Evolutionary conservation across 2,329 filamentous ascomycete species (phyloP), one percentile per base, ranked within the genome.

Genomic region (Exophiala mesophila): DNA sequence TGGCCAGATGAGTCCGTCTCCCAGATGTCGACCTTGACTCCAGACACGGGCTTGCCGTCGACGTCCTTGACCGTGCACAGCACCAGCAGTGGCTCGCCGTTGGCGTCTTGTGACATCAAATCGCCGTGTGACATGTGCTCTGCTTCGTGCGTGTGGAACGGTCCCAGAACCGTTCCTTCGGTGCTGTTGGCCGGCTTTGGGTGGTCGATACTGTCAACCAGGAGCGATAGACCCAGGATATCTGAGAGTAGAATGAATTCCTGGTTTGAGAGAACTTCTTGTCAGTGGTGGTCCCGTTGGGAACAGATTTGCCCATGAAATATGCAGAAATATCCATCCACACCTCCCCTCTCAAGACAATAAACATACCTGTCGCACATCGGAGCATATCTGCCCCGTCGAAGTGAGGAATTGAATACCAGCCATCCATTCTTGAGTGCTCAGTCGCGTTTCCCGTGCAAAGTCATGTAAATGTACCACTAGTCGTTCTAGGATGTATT

Each of bases 171-270:
- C 1, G 84, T 87, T 44, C 85, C 85, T 63, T 90, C 85, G 18
- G 86, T 92, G 19, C 73, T 74, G 31, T 69, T 63, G 0, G 77
- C 59, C 0, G 83, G 85, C 61, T 88, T 90, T 18, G 86, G 86
- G 66, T 90, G 85, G 68, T 88, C 83, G 69, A 92, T 89, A 55
- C 74, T 78, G 67, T 92, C 85, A 53, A 92, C 81, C 3, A 92
- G 77, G 45, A 89, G 76, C 16, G 83, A 88, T 24, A 92, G 77
- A 28, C 85, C 86, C 16, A 90, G 74, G 30, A 87, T 74, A 64
- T 92, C 86, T 53, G 82, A 86, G 50, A 90, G 79, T 28, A 90
- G 78, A 63, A 90, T 89, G 69, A 85, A 88, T 72, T 88, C 83
- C 74, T 81, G 52, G 6, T 26, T 29, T 26, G 26, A 8, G 19